phyloP scores from a whole-genome alignment of 805 yeast species.

The Ogataea henricii region DNA sequence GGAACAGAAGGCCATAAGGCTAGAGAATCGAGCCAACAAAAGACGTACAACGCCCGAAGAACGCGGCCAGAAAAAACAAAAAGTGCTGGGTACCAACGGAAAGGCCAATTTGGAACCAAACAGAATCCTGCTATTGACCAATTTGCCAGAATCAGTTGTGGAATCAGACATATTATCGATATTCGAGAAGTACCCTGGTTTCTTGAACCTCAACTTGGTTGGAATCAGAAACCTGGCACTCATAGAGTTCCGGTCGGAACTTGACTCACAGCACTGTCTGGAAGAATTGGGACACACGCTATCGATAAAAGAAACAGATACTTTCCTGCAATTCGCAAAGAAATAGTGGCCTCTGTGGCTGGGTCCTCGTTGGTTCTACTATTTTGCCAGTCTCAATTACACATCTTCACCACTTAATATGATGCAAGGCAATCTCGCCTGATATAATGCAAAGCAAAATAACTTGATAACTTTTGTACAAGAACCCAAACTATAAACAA shows the following conservation, averaged over 20 bases:
- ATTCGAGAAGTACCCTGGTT: slow-evolving; percentile 60
- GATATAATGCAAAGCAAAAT: background rate
- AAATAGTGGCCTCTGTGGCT: slow-evolving; percentile 6
- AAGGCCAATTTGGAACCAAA: slow-evolving; percentile 53
- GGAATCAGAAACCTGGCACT: slow-evolving; percentile 72
- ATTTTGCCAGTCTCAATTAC: no score
- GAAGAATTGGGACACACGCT: slow-evolving; percentile 23
- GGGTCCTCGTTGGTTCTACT: no score
- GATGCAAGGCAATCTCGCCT: background rate
- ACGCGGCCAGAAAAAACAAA: slow-evolving; percentile 15
- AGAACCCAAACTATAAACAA: slow-evolving; percentile 5
- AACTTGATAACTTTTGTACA: slow-evolving; percentile 1
- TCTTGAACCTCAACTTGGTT: slow-evolving; percentile 66
- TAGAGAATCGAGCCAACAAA: slow-evolving; percentile 25
- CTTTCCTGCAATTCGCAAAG: slow-evolving; percentile 36
- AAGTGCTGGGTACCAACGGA: slow-evolving; percentile 25
- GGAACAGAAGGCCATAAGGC: slow-evolving; percentile 23
- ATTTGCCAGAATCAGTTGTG: slow-evolving; percentile 50
- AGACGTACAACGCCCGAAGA: slow-evolving; percentile 23
- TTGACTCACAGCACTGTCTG: slow-evolving; percentile 42
- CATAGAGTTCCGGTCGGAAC: slow-evolving; percentile 68
- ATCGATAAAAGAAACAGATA: slow-evolving; percentile 22
- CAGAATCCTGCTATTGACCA: slow-evolving; percentile 66
- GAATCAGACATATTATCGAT: slow-evolving; percentile 42
- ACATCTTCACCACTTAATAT: background rate